Evolutionary conservation across 2,329 filamentous ascomycete species (phyloP), one percentile per base, ranked within the genome.

Genomic region (Penicillium frequentans): DNA sequence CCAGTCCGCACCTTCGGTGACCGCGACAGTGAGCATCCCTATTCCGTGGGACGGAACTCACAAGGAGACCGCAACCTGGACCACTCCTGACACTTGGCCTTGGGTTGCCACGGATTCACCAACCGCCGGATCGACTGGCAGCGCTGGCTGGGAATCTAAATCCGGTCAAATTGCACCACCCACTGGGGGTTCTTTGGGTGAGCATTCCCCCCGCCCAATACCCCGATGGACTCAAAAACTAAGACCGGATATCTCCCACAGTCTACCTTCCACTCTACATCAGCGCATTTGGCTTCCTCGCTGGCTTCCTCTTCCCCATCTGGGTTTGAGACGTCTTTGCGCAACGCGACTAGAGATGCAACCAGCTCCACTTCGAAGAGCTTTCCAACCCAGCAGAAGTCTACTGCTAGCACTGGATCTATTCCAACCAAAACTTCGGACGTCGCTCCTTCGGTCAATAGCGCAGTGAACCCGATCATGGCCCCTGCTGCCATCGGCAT

Each of bases 141-240:
- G 96, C 57, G 91, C 82, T 67, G 91, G 90, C 58, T 96, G 91
- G 91, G 84, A 87, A 76, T 90, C 87, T 50, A 81, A 86, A 60
- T 84, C 86, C 65, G 90, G 91, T 71, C 93, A 93, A 79, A 86
- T 95, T 68, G 82, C 91, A 69, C 90, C 90, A 70, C 84, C 86
- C 64, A 85, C 82, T 75, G 85, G 86, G 78, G 85, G 85, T 69
- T 81, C 82, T 79, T 84, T 86, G 79, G 85, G 84, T 87, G 84
- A 83, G 86, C 73, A 74, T 68, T 67, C 61, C 72, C 67, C 55
- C 49, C 53, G 55, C 53, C 64, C 19, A 60, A n/a, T 24, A 55
- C 46, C 52, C 52, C 56, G 51, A 54, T 62, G 53, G 52, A 65
- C 47, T 56, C 56, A 37, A 35, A 23, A 59, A 56, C 67, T 70